Percentiles rank a stretch among this genome's conserved stretches.
Evolutionary conservation across 2,329 filamentous ascomycete species (phyloP).

Genomic region (Claviceps sp.): DNA sequence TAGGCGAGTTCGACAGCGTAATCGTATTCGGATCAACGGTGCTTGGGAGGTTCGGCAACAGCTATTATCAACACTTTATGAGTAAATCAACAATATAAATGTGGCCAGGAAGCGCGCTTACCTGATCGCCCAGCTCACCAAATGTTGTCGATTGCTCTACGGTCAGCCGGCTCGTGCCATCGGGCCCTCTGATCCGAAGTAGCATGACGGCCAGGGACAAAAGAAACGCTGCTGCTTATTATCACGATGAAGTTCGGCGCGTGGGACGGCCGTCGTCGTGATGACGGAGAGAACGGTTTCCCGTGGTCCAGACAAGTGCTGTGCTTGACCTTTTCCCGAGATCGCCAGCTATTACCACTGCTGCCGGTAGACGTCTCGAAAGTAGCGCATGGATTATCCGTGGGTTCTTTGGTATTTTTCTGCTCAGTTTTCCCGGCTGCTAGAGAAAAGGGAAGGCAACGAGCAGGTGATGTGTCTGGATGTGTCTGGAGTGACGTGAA

Average conservation of each 20-base stretch:
- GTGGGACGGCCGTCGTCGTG: neutral
- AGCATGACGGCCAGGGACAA: conserved; percentile 44
- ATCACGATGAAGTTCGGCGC: neutral
- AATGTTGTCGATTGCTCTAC: conserved; percentile 67
- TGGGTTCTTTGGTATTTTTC: neutral
- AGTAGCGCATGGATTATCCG: neutral
- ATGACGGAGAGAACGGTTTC: neutral
- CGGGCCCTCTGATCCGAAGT: conserved; percentile 75
- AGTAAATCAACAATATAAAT: neutral
- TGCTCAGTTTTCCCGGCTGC: neutral
- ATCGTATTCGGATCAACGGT: conserved; percentile 49
- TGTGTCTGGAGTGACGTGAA: neutral
- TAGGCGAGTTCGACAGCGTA: conserved; percentile 47
- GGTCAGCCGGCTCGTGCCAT: conserved; percentile 80
- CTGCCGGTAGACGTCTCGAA: neutral
- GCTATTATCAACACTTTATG: conserved; percentile 22
- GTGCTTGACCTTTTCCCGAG: neutral
- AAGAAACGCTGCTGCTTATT: conserved; percentile 3
- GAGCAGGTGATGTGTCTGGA: neutral
- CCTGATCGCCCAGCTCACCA: conserved; percentile 41
- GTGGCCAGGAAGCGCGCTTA: conserved; percentile 15
- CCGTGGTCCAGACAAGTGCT: neutral
- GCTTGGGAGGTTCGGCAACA: conserved; percentile 43
- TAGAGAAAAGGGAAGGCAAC: neutral
- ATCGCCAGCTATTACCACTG: neutral